Base-by-base conservation (phyloP, 176 grass and related monocot species). In the Carex scoparia region DNA sequence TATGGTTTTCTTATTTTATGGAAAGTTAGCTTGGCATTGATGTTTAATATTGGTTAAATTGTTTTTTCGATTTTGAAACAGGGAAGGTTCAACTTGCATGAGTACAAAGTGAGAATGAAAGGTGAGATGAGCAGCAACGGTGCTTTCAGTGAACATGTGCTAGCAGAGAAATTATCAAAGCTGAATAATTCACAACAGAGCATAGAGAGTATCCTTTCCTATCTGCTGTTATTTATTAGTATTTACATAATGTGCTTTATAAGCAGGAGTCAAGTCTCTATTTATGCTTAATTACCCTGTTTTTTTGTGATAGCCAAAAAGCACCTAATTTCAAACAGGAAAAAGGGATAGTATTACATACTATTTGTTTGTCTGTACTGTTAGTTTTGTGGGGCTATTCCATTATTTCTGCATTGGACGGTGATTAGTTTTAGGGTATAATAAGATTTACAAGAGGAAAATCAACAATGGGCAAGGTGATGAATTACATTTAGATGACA, bases 131-230 rank as follows among this genome's bases (percentile, higher is more conserved):
- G 64, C 65, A 79, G 51, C 33, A 42, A 48, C 11, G 68, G 85
- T 46, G 80, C 84, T 84, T 99, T 99, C 90, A 94, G 88, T 84
- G 94, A 99, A 79, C 94, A 89, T 40, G 84, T 87, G 35, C 84
- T 99, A 75, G 88, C 86, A 40, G 91, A 99, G 74, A 99, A 99
- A 90, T 91, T 99, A 10, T 84, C 71, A 42, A 95, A 91, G 87
- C 91, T 99, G 69, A 95, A 99, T 89, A 99, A 61, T 85, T 91
- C 93, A 27, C 91, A 94, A 37, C 86, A 94, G 79, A 95, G 96
- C 88, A 94, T 99, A 58, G 88, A 99, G 82, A 88, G 96, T 99
- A 99, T 94, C 91, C 88, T 99, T 92, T 87, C 32, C 18, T 67
- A n/a, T 13, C 12, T 70, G 49, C 80, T 83, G 10, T 48, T 83